phyloP scores from a whole-genome alignment of 2,329 filamentous ascomycete species.

The Geosmithia morbida region DNA sequence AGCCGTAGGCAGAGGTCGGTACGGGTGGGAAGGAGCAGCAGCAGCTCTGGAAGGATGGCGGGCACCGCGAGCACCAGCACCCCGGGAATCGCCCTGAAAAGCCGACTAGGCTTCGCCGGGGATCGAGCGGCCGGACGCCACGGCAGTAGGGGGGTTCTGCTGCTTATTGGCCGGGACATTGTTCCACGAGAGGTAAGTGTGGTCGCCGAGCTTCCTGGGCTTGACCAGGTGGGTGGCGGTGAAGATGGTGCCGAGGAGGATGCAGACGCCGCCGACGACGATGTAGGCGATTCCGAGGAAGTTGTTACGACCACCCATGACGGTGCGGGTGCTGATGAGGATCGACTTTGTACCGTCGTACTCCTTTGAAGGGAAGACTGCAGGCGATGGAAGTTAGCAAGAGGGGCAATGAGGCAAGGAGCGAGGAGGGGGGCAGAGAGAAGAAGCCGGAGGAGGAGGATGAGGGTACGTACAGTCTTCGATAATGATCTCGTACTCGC shows the following conservation, averaged over 20 bases:
- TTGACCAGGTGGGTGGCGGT: conserved; percentile 82
- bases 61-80: neutral
- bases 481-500: conserved; percentile 65
- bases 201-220: conserved; percentile 94
- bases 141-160: conserved; percentile 22
- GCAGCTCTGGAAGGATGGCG: too few species aligned
- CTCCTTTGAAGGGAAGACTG: conserved; percentile 65
- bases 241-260: conserved; percentile 77
- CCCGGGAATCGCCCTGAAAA: neutral
- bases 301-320: conserved; percentile 89
- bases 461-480: conserved; percentile 65
- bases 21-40: too few species aligned
- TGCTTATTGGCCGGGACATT: conserved; percentile 33
- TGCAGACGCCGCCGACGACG: conserved; percentile 84
- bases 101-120: conserved; percentile 2
- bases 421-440: neutral
- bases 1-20: too few species aligned
- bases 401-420: neutral
- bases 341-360: conserved; percentile 86
- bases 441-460: too few species aligned
- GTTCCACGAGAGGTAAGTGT: conserved; percentile 96
- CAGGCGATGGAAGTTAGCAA: conserved; percentile 2
- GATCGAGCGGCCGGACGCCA: conserved; percentile 41
- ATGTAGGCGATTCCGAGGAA: conserved; percentile 96
- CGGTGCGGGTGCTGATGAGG: conserved; percentile 74